phyloP scores from a whole-genome alignment of 306 rosid species.

The Carpinus viminea region DNA sequence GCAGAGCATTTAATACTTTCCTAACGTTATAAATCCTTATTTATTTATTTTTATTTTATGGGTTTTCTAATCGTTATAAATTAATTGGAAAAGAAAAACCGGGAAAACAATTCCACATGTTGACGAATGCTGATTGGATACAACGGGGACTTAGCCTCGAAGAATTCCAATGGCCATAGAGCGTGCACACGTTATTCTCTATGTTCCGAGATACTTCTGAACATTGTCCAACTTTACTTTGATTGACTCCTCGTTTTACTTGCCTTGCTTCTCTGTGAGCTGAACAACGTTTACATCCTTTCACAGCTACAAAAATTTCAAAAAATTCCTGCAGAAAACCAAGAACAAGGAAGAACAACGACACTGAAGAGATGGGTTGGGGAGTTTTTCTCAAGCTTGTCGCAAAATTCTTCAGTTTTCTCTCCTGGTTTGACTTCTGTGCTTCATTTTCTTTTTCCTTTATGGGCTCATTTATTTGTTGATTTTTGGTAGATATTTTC shows the following conservation, averaged over 20 bases:
- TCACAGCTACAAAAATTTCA: neutral
- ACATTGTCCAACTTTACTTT: neutral
- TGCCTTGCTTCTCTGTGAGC: neutral
- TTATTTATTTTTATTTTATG: no score
- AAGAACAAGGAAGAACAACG: slow-evolving; percentile 4
- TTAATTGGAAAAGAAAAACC: no score
- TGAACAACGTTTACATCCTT: neutral
- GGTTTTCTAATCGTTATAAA: no score
- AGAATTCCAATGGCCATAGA: neutral
- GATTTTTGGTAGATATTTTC: neutral
- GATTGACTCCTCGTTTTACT: neutral
- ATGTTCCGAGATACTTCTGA: neutral
- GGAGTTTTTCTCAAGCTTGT: slow-evolving; percentile 24
- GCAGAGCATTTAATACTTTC: no score
- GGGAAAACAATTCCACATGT: neutral
- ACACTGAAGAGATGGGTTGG: slow-evolving; percentile 36
- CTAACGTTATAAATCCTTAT: no score
- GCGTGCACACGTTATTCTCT: neutral
- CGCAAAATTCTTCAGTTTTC: slow-evolving; percentile 34
- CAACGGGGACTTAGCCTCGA: neutral
- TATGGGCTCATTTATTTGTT: neutral
- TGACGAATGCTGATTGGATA: neutral
- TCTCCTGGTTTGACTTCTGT: slow-evolving; percentile 40
- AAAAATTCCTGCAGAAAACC: no score
- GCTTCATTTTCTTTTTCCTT: neutral